Conservation (phyloP, 116 monocot species). For the Cymodocea nodosa region DNA sequence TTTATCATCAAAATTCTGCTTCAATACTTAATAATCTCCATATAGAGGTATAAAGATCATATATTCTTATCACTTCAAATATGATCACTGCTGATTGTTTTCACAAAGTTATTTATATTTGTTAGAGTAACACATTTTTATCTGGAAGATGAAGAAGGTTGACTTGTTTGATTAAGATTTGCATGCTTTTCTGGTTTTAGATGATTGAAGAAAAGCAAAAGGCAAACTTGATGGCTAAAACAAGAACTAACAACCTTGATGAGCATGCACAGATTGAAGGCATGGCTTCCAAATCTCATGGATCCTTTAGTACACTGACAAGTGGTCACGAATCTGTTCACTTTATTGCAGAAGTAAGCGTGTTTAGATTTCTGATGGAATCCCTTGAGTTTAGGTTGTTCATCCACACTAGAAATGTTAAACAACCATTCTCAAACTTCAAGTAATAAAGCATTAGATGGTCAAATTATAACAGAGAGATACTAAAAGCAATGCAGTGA, state of each 20-base stretch:
- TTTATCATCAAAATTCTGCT: constrained; percentile 67
- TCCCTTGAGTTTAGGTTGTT: not conserved
- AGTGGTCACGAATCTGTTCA: not conserved
- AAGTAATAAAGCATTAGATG: not conserved
- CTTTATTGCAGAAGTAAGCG: constrained; percentile 13
- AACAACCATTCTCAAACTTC: not conserved
- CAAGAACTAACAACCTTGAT: constrained; percentile 1
- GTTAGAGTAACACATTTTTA: not conserved
- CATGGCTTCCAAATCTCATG: not conserved
- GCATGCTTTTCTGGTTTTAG: constrained; percentile 30
- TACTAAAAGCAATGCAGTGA: not conserved
- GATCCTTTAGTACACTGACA: not conserved
- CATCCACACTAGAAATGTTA: not conserved
- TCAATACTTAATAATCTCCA: constrained; percentile 58
- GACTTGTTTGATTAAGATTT: not conserved
- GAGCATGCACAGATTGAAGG: not conserved
- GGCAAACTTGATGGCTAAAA: constrained; percentile 8
- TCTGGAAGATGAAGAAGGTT: not conserved
- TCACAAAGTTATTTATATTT: too few species aligned
- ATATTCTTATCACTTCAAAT: not conserved
- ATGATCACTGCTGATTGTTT: too few species aligned
- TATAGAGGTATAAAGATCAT: constrained; percentile 25
- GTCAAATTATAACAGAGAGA: not conserved
- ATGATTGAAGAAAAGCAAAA: constrained; percentile 41
- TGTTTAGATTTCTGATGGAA: not conserved